These are phyloP conservation scores for Saururus chinensis DNA, from an alignment of 164 flowering plant genomes.

Conservation along the genomic window DNA sequence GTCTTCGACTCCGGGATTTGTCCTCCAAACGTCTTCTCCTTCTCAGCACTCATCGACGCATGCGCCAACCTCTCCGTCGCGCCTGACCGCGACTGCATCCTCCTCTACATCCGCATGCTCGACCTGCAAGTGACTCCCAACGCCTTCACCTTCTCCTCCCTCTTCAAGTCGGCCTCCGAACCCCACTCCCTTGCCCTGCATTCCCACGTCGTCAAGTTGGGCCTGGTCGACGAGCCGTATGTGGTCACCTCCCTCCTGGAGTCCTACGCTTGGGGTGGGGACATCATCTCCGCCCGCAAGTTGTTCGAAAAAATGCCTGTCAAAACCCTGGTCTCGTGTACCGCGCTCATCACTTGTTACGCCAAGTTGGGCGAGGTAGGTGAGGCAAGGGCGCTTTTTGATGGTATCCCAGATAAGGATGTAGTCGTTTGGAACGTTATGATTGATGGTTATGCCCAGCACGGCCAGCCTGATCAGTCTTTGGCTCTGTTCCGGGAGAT, in stretches of 20 bases:
- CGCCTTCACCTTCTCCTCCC: conserved; percentile 56
- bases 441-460: conserved; percentile 63
- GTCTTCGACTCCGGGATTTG: background rate
- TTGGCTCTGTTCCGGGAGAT: conserved; percentile 43
- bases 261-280: conserved; percentile 55
- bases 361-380: conserved; percentile 44
- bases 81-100: conserved; percentile 25
- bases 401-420: conserved; percentile 48
- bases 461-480: conserved; percentile 43
- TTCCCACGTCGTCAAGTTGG: conserved; percentile 37
- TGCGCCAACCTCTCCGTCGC: conserved; percentile 20
- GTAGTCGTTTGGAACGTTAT: conserved; percentile 79
- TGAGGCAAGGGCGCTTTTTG: conserved; percentile 48
- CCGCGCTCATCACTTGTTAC: conserved; percentile 66
- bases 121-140: conserved; percentile 38
- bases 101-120: conserved; percentile 48
- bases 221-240: conserved; percentile 33
- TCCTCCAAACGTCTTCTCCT: conserved; percentile 43
- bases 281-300: conserved; percentile 34
- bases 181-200: conserved; percentile 24
- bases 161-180: conserved; percentile 39
- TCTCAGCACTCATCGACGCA: conserved; percentile 43
- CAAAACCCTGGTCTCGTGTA: conserved; percentile 43
- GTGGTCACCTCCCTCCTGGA: conserved; percentile 63
- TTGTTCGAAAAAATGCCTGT: conserved; percentile 65